phyloP scores from a whole-genome alignment of 129 eudicot genomes.

The Escallonia herrerae region DNA sequence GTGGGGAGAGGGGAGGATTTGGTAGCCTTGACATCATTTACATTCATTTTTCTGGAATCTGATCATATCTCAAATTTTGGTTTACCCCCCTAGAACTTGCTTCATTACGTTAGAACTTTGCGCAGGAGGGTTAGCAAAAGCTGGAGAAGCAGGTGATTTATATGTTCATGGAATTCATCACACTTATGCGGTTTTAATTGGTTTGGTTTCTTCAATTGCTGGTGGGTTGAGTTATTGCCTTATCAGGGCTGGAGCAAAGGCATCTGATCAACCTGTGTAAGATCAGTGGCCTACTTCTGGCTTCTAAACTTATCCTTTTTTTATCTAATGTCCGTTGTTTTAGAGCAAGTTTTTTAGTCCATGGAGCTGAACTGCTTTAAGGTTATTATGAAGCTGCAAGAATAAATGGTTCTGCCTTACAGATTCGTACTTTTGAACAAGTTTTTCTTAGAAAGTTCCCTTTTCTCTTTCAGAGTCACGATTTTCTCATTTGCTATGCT shows the following conservation, averaged over 20 bases:
- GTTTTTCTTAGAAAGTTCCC: neutral
- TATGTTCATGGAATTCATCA: slow-evolving; percentile 27
- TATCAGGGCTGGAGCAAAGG: slow-evolving; percentile 65
- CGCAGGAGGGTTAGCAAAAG: slow-evolving; percentile 25
- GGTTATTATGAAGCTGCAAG: no score
- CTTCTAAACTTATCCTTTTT: neutral
- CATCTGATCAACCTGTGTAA: slow-evolving; percentile 81
- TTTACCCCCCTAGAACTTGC: neutral
- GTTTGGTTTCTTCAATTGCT: slow-evolving; percentile 51
- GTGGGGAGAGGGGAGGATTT: no score
- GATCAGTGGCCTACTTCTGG: slow-evolving; percentile 13
- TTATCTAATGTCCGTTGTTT: neutral
- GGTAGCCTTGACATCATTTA: no score
- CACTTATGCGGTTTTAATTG: slow-evolving; percentile 41
- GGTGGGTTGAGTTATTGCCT: slow-evolving; percentile 64
- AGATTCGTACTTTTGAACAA: neutral
- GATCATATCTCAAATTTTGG: no score
- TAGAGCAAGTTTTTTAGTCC: neutral
- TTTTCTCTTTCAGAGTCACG: slow-evolving; percentile 45
- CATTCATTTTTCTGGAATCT: no score
- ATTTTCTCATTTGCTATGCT: slow-evolving; percentile 51
- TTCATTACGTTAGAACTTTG: neutral
- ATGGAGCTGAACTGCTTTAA: no score
- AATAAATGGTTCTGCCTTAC: no score
- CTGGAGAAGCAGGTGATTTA: slow-evolving; percentile 22